Evolutionary conservation across 106 monocot species (phyloP), one percentile per base, ranked within the genome.

Genomic region (Hemerocallis citrina): DNA sequence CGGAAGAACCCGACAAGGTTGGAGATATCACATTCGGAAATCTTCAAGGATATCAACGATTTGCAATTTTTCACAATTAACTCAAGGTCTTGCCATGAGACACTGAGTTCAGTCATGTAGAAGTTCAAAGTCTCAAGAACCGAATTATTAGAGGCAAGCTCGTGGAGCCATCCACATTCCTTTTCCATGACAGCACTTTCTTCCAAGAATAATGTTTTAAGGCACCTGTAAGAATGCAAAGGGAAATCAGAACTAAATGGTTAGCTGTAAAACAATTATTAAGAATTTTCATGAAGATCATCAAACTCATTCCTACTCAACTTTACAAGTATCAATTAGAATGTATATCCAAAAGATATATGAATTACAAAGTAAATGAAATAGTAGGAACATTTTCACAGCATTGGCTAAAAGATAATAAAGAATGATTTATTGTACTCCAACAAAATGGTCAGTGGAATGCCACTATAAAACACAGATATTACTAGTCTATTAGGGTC

Each of bases 111-210:
- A 0, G 96, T 98, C 81, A 85, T 68, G 61, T 81, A 85, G 51
- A 98, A 98, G 38, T 92, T 98, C 35, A 98, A 69, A 25, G 75
- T 64, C 66, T 84, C 84, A 22, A 98, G 81, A 62, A 79, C 71
- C 38, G 65, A 41, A 69, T 82, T 77, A 64, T 81, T 81, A 3
- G 58, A 20, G n/a, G 96, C 96, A 28, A 98, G 79, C 64, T 84
- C 88, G 31, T 65, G 91, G 6, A 98, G 63, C 96, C 96, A 98
- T 7, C 77, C 36, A 16, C 60, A 68, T 52, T 77, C 81, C 0
- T 74, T 77, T 55, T 98, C 84, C 48, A n/a, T 25, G 24, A 92
- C 71, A 1, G 19, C 7, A 36, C 96, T 88, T 52, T 98, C 96
- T 63, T 98, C 91, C 73, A 96, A 62, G 65, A 91, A 87, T 40